Evolutionary conservation across 495 filamentous ascomycete genomes (phyloP).

Genomic region (Neurospora sp.): DNA sequence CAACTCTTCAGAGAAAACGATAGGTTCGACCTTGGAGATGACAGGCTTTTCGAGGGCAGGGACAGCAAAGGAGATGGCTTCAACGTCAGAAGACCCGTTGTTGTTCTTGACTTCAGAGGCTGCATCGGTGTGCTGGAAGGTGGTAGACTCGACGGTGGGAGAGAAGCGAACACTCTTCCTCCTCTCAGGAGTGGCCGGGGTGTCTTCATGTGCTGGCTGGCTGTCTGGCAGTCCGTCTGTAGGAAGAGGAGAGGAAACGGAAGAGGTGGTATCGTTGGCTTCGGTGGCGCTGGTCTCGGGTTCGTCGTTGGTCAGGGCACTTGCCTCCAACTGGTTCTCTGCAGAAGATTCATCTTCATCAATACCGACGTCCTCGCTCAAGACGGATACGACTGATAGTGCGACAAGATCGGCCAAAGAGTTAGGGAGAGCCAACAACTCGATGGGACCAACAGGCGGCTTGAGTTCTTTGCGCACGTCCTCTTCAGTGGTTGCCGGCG

Average conservation of each 20-base stretch:
- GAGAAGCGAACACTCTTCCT: conserved; percentile 58
- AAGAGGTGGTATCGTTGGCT: conserved; percentile 1
- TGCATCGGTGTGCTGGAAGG: conserved; percentile 37
- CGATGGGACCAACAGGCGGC: conserved; percentile 20
- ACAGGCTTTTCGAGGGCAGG: neutral
- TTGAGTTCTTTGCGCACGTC: neutral
- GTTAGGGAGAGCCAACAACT: conserved; percentile 23
- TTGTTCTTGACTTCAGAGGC: neutral
- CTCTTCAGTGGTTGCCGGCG: neutral
- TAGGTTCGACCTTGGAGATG: neutral
- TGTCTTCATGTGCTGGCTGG: neutral
- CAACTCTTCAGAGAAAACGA: conserved; percentile 25
- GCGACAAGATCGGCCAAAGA: conserved; percentile 13
- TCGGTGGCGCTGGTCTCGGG: neutral
- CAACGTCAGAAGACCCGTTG: neutral
- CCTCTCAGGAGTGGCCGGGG: conserved; percentile 19
- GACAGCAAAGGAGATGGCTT: neutral
- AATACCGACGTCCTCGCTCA: neutral
- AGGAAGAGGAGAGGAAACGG: neutral
- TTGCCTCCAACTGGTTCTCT: conserved; percentile 1
- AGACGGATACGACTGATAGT: conserved; percentile 1
- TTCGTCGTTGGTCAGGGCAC: neutral
- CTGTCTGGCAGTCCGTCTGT: neutral
- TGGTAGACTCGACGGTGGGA: conserved; percentile 47
- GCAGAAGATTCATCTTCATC: neutral